Evolutionary conservation across 2,329 filamentous ascomycete species (phyloP).

Genomic region (Chaetomiaceae sp.): DNA sequence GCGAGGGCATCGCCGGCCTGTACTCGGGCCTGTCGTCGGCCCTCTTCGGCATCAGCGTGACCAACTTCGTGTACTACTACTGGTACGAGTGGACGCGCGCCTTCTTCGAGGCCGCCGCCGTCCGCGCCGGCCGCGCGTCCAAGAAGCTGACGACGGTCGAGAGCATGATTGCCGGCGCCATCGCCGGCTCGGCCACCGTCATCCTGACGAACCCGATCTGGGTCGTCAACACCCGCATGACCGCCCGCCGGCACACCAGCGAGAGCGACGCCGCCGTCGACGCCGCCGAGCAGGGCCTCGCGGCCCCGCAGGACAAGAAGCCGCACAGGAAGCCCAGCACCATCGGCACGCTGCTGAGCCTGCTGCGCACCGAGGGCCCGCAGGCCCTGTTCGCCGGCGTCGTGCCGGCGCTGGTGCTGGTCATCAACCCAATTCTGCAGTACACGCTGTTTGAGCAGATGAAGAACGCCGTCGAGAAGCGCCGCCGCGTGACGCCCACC

Average conservation of each 20-base stretch:
- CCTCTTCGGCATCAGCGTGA: constrained; percentile 94
- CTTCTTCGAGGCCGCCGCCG: constrained; percentile 74
- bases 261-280: constrained; percentile 10
- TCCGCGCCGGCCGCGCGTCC: constrained; percentile 63
- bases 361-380: constrained; percentile 79
- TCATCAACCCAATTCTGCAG: constrained; percentile 97
- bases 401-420: constrained; percentile 83
- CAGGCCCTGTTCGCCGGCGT: constrained; percentile 86
- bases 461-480: constrained; percentile 81
- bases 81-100: constrained; percentile 98
- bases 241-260: constrained; percentile 62
- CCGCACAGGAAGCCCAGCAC: constrained; percentile 59
- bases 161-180: constrained; percentile 88
- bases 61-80: constrained; percentile 99
- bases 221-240: constrained; percentile 99
- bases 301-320: constrained; percentile 21
- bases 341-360: constrained; percentile 69
- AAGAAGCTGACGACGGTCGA: constrained; percentile 86
- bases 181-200: constrained; percentile 91
- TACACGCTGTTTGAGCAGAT: constrained; percentile 99
- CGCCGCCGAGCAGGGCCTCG: constrained; percentile 16
- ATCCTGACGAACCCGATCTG: constrained; percentile 97
- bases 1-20: constrained; percentile 82
- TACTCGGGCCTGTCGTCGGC: constrained; percentile 92
- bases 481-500: constrained; percentile 68